Conservation (phyloP, 257 asterid species). For the Eucommia ulmoides region DNA sequence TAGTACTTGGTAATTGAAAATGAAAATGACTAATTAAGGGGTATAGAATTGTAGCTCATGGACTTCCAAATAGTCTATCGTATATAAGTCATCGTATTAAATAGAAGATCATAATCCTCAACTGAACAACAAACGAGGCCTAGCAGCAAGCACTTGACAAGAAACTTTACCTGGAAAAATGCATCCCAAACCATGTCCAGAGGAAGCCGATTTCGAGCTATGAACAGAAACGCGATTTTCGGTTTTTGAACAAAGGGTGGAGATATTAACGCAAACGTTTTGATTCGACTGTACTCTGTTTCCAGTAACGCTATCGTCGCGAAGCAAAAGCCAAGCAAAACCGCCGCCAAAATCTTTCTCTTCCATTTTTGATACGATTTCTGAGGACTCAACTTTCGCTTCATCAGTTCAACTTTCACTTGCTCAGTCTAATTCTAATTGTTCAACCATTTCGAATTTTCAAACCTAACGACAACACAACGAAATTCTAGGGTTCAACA, state of each 20-base stretch:
- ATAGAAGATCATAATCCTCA: too few relatives aligned
- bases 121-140: too few relatives aligned
- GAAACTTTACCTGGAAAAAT: constrained; percentile 52
- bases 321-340: constrained; percentile 39
- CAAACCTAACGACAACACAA: neutral
- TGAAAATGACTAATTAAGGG: too few relatives aligned
- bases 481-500: neutral
- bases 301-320: constrained; percentile 58
- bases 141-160: neutral
- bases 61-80: too few relatives aligned
- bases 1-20: too few relatives aligned
- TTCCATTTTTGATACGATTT: constrained; percentile 61
- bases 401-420: constrained; percentile 15
- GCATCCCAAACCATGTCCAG: constrained; percentile 78
- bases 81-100: too few relatives aligned
- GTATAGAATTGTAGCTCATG: too few relatives aligned
- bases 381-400: constrained; percentile 37
- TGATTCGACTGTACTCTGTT: constrained; percentile 44
- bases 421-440: constrained; percentile 5
- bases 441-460: constrained; percentile 1
- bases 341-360: constrained; percentile 38
- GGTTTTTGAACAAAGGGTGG: constrained; percentile 47
- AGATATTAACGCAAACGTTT: constrained; percentile 27
- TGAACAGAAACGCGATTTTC: constrained; percentile 65
- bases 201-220: constrained; percentile 86